Conservation (phyloP, 805 yeast species). For the Ogataea degrootiae region DNA sequence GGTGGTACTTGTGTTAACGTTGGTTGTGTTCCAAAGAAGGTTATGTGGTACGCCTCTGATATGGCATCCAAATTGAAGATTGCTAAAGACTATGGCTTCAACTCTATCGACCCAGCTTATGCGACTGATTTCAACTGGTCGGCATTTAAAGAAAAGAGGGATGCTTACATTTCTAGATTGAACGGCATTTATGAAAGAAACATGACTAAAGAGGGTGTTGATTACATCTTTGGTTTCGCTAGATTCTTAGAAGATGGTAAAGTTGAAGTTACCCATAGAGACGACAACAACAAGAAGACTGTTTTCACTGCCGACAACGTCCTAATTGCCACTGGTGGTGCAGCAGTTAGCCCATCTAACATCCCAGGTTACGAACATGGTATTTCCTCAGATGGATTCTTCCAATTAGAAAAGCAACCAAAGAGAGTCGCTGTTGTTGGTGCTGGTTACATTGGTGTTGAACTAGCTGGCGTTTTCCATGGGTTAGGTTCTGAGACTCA, state of each 20-base stretch:
- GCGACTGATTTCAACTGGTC: conserved; percentile 76
- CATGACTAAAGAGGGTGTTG: conserved; percentile 83
- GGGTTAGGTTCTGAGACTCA: conserved; percentile 85
- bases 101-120: conserved; percentile 47
- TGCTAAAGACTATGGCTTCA: conserved; percentile 80
- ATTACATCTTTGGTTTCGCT: conserved; percentile 82
- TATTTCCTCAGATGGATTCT: conserved; percentile 87
- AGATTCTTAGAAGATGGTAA: conserved; percentile 63
- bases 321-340: conserved; percentile 92
- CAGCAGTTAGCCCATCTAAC: conserved; percentile 61
- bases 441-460: conserved; percentile 97
- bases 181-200: conserved; percentile 93
- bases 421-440: conserved; percentile 92
- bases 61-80: conserved; percentile 70
- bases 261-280: conserved; percentile 72
- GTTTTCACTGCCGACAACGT: conserved; percentile 75
- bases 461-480: conserved; percentile 90
- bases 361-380: conserved; percentile 84
- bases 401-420: conserved; percentile 76
- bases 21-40: conserved; percentile 98
- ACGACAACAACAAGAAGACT: conserved; percentile 45
- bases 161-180: conserved; percentile 80
- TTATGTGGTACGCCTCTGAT: conserved; percentile 98
- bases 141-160: conserved; percentile 78
- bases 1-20: conserved; percentile 99